Conservation (phyloP, 2,329 filamentous ascomycete species). For the Clarireedia sp. region DNA sequence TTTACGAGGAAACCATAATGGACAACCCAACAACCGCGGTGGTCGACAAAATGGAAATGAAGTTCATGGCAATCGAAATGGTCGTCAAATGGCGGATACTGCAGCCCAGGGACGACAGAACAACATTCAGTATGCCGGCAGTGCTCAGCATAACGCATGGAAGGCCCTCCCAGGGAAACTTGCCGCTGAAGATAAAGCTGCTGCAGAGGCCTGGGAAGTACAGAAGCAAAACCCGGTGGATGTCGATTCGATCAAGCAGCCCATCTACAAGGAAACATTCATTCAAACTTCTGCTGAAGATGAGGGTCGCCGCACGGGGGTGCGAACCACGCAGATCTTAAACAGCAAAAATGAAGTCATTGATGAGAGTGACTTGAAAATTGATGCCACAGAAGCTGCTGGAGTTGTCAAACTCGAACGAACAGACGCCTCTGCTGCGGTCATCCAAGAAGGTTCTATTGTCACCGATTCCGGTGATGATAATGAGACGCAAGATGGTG, state of each 20-base stretch:
- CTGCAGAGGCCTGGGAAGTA: constrained; percentile 14
- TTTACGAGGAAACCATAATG: no score
- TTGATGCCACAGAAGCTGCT: neutral
- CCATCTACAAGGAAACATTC: constrained; percentile 25
- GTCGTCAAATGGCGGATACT: neutral
- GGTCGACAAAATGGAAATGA: neutral
- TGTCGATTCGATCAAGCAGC: constrained; percentile 12
- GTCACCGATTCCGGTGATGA: constrained; percentile 3
- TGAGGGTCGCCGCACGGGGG: constrained; percentile 26
- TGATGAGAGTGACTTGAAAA: neutral
- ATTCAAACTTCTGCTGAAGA: constrained; percentile 24
- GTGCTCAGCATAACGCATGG: constrained; percentile 20
- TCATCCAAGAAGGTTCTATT: no score
- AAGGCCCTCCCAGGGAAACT: constrained; percentile 19
- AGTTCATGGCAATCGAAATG: neutral
- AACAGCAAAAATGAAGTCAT: constrained; percentile 2
- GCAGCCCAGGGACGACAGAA: neutral
- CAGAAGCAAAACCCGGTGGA: constrained; percentile 6
- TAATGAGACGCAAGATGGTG: constrained; percentile 4
- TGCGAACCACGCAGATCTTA: constrained; percentile 11
- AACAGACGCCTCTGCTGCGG: neutral
- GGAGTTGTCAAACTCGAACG: neutral
- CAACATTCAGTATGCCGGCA: neutral
- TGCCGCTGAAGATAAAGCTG: constrained; percentile 22
- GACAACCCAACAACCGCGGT: neutral